Evolutionary conservation across 176 grass and related monocot genomes (phyloP), one percentile per base, ranked within the genome.

Genomic region (Pontederia paniculata): DNA sequence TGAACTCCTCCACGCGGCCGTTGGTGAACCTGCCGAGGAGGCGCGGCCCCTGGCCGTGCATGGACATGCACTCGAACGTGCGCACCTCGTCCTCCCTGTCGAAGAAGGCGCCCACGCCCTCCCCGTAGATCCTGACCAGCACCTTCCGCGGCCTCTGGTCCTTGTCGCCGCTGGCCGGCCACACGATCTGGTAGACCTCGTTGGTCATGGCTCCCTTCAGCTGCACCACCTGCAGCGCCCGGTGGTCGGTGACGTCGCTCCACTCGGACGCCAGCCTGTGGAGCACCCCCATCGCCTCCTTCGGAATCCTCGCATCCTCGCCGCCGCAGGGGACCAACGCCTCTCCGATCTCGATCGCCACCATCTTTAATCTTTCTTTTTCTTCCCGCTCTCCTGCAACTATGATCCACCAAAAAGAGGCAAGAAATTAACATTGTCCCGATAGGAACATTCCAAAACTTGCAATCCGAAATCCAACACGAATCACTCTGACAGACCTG

Each of bases 201-300:
- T 97, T 97, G 44, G 93, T 97, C 93, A 97, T 81, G 62, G 93
- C 93, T 12, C 91, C 93, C 83, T 84, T 90, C 59, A 97, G 69
- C 61, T 78, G 93, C 54, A 69, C 51, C 60, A 98, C 93, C 80
- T 98, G 80, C 22, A 89, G 72, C 22, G 77, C 80, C 68, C 52
- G 48, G 70, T 72, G 76, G 66, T 91, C 86, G 17, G 64, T 75
- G 49, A 88, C 93, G 77, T 98, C 87, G 10, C 65, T 44, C 83
- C 93, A 89, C 66, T 45, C 64, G 43, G 83, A 53, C 50, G 93
- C 83, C 64, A 98, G 65, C 46, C 82, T 65, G 66, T 66, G 78
- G 52, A 98, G 70, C 21, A 91, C 64, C 45, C 80, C 65, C 57
- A 72, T 74, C 72, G 93, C 93, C 77, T 98, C 93, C 87, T 55